A percentile compares a stretch with the other conserved stretches of the same genome.
These are phyloP conservation scores for Ilyonectria robusta DNA, from an alignment of 2,329 filamentous ascomycete species.

Conservation along the genomic window DNA sequence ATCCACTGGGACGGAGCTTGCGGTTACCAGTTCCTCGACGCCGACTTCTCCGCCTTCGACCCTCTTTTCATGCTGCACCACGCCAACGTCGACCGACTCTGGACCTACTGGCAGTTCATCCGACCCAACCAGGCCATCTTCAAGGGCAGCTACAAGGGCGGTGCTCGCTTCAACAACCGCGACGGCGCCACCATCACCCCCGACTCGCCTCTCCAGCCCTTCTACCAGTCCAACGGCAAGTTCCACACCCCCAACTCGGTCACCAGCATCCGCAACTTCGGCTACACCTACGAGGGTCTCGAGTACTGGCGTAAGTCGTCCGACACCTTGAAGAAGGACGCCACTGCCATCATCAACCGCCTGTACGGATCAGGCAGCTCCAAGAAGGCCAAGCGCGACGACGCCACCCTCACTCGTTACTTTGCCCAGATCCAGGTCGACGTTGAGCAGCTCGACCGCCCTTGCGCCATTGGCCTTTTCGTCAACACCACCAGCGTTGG, in stretches of 20 bases:
- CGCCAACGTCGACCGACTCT: constrained; percentile 75
- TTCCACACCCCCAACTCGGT: constrained; percentile 60
- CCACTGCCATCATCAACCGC: constrained; percentile 53
- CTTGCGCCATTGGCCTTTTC: constrained; percentile 53
- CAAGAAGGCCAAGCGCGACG: constrained; percentile 27
- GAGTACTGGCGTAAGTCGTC: constrained; percentile 53
- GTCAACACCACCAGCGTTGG: constrained; percentile 52
- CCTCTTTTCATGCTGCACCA: constrained; percentile 65
- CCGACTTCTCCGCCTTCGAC: constrained; percentile 60
- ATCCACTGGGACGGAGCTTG: constrained; percentile 59
- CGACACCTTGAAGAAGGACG: constrained; percentile 36
- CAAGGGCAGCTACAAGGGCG: constrained; percentile 51
- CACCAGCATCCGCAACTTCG: constrained; percentile 51
- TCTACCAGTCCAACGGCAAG: constrained; percentile 56
- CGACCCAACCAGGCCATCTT: constrained; percentile 55
- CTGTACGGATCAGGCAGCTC: constrained; percentile 46
- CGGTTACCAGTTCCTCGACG: constrained; percentile 57
- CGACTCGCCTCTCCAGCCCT: constrained; percentile 64
- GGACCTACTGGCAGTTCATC: constrained; percentile 67
- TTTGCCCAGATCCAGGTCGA: constrained; percentile 54
- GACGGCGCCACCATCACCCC: constrained; percentile 58
- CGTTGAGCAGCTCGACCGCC: constrained; percentile 53
- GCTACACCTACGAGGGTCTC: constrained; percentile 58
- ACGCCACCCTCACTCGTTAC: constrained; percentile 50
- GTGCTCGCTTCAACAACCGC: constrained; percentile 58